phyloP scores from a whole-genome alignment of 768 basidiomycete species.

The Candolleomyces efflorescens region DNA sequence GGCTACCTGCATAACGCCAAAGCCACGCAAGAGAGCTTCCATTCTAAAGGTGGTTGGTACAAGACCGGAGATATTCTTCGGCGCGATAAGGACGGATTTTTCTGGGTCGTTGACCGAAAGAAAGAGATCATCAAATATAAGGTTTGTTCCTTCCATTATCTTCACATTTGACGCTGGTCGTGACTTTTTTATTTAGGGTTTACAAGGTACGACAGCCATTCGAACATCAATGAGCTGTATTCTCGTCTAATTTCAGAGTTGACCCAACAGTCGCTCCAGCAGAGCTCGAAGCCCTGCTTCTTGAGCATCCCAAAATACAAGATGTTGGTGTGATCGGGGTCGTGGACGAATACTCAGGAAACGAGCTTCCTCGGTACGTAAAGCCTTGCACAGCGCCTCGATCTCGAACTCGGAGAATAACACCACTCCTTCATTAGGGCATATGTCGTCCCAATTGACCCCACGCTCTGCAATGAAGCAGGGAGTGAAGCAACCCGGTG shows the following conservation, averaged over 20 bases:
- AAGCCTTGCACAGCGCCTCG: too few species aligned
- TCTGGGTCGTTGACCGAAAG: constrained; percentile 52
- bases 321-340: constrained; percentile 69
- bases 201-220: too few species aligned
- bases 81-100: constrained; percentile 53
- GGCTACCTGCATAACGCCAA: constrained; percentile 59
- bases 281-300: constrained; percentile 59
- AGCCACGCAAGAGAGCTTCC: constrained; percentile 56
- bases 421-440: constrained; percentile 17
- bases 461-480: constrained; percentile 14
- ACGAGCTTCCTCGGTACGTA: constrained; percentile 56
- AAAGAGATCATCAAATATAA: constrained; percentile 63
- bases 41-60: constrained; percentile 50
- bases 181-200: too few species aligned
- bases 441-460: constrained; percentile 37
- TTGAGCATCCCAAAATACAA: constrained; percentile 53
- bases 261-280: constrained; percentile 57
- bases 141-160: constrained; percentile 18
- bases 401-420: too few species aligned
- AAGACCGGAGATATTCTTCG: constrained; percentile 67
- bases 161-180: too few species aligned
- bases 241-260: too few species aligned
- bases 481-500: too few species aligned
- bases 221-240: too few species aligned
- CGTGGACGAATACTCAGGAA: constrained; percentile 42